Evolutionary conservation across 441 rosid genomes (phyloP), one percentile per base, ranked within the genome.

Genomic region (Daphne laureola): DNA sequence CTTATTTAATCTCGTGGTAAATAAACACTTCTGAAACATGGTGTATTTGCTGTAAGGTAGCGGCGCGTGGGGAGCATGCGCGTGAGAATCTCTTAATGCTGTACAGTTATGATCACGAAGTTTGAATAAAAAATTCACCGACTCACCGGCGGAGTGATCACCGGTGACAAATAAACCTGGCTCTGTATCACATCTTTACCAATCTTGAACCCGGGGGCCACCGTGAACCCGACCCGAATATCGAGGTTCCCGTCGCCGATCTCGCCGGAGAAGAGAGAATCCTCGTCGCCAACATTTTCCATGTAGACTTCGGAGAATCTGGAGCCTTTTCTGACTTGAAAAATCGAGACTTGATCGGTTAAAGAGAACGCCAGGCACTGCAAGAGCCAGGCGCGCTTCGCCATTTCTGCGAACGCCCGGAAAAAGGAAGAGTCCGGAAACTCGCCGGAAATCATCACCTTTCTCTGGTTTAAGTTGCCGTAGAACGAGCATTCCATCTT

Each of bases 401-500:
- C 61, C 90, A 83, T 80, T 49, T 83, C 90, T 3, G 71, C 55
- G 16, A 80, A 83, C 57, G 72, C 47, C 0, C 62, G 51, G 70
- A 83, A 78, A 42, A 83, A 78, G 46, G 62, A 73, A 17, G 86
- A 74, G 35, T 73, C 83, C 44, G 90, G 79, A 55, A 63, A 76
- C 61, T 75, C 83, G 21, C 81, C 82, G 14, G 78, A 72, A 44
- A 57, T 76, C 23, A 83, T 61, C 46, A 69, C 51, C 68, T 83
- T 83, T 62, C 90, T 67, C 63, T 74, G 84, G 70, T 67, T 76
- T 75, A 80, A 61, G 57, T 74, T 83, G 26, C 84, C 76, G 54
- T 80, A 83, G 52, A 83, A 72, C 0, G 90, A 80, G 42, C 90
- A 80, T 70, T 83, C 90, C 90, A 83, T 80, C 62, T 80, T 83